Conservation (phyloP, 2,329 filamentous ascomycete genomes). For the Verticillium tricorpus region DNA sequence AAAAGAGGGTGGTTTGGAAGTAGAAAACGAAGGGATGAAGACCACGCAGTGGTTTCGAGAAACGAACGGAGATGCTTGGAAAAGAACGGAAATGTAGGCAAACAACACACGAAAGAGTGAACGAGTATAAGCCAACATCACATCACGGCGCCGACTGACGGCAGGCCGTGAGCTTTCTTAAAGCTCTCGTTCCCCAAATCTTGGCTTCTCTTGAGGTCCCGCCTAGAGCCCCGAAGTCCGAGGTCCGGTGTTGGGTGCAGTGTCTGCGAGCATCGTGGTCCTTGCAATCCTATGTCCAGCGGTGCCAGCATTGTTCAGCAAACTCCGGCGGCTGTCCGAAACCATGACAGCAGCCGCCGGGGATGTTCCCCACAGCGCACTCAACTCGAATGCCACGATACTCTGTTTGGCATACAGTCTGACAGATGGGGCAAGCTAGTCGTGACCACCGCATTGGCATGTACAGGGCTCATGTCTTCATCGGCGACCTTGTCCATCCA, state of each 20-base stretch:
- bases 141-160: no score
- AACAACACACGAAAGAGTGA: neutral
- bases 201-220: neutral
- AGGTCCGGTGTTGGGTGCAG: neutral
- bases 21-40: neutral
- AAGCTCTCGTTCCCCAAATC: neutral
- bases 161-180: neutral
- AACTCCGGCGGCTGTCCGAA: no score
- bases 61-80: neutral
- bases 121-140: slow-evolving; percentile 5
- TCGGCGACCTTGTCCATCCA: neutral
- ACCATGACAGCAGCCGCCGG: no score
- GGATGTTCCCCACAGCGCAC: no score
- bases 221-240: neutral
- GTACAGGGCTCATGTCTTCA: no score
- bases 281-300: neutral
- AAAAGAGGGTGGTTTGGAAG: neutral
- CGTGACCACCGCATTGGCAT: no score
- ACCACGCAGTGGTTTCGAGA: neutral
- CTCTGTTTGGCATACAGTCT: no score
- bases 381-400: no score
- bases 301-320: neutral
- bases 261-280: neutral
- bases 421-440: no score
- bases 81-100: neutral